phyloP scores from a whole-genome alignment of 257 asterid genomes.

The Solanum boliviense region DNA sequence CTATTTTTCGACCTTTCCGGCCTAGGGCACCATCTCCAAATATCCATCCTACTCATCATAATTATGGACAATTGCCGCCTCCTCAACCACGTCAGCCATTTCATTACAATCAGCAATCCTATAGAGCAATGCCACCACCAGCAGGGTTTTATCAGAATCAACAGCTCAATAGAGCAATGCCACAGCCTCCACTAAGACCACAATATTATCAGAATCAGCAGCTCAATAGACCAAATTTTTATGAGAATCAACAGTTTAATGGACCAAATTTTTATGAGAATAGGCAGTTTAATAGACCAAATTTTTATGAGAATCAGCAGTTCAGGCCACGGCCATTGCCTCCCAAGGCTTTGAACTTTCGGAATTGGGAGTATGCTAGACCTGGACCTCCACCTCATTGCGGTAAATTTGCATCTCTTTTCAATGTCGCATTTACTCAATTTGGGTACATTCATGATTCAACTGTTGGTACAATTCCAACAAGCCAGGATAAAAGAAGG shows the following conservation, averaged over 20 bases:
- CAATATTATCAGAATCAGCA: constrained; percentile 17
- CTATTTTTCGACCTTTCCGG: background rate
- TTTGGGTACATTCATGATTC: background rate
- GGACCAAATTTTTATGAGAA: constrained; percentile 1
- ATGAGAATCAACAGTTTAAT: constrained; percentile 29
- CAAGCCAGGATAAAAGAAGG: background rate
- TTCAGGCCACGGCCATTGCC: constrained; percentile 40
- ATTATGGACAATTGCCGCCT: background rate
- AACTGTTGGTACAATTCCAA: background rate
- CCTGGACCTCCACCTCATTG: constrained; percentile 44
- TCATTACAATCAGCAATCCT: background rate
- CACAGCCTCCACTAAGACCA: background rate
- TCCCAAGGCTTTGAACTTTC: constrained; percentile 50
- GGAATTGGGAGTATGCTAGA: constrained; percentile 67
- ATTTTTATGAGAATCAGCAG: constrained; percentile 27
- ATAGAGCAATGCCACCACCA: background rate
- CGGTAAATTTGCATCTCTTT: constrained; percentile 30
- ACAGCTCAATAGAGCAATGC: constrained; percentile 7
- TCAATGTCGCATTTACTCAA: background rate
- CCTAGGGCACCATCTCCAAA: background rate
- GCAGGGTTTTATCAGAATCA: background rate
- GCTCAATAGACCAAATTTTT: constrained; percentile 11
- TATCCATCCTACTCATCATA: background rate
- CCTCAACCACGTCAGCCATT: background rate
- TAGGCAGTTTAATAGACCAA: constrained; percentile 19